A percentile compares a stretch with the other conserved stretches of the same genome.
Conservation (phyloP, 768 basidiomycete genomes). For the Podaxis sp. region DNA sequence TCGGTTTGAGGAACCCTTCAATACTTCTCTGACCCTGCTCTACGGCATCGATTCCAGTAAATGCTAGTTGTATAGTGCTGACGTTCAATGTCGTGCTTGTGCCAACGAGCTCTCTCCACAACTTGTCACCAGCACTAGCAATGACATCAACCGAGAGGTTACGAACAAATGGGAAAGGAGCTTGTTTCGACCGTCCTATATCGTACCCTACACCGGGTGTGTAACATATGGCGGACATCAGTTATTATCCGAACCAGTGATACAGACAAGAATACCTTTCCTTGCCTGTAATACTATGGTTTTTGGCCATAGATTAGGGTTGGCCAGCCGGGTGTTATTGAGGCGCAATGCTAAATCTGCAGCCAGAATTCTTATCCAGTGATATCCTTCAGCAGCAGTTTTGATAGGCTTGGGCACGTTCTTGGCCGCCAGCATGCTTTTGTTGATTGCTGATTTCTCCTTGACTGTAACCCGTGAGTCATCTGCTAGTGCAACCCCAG, state of each 20-base stretch:
- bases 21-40: conserved; percentile 84
- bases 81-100: conserved; percentile 53
- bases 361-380: conserved; percentile 90
- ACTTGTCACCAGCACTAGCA: conserved; percentile 65
- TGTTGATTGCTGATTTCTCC: conserved; percentile 71
- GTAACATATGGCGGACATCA: conserved; percentile 5
- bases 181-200: conserved; percentile 72
- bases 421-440: conserved; percentile 97
- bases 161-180: conserved; percentile 78
- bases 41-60: conserved; percentile 70
- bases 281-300: conserved; percentile 77
- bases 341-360: conserved; percentile 86
- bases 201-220: conserved; percentile 49
- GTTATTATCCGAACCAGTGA: not conserved
- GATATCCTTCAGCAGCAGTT: conserved; percentile 68
- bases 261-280: conserved; percentile 43
- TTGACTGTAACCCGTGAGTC: conserved; percentile 53
- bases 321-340: conserved; percentile 69
- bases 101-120: conserved; percentile 87
- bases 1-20: conserved; percentile 72
- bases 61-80: conserved; percentile 66
- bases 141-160: conserved; percentile 75
- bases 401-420: conserved; percentile 81
- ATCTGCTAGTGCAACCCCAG: not conserved
- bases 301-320: conserved; percentile 87